Evolutionary conservation across 2,329 filamentous ascomycete genomes (phyloP), one percentile per base, ranked within the genome.

Genomic region (Colletotrichum camelliae): DNA sequence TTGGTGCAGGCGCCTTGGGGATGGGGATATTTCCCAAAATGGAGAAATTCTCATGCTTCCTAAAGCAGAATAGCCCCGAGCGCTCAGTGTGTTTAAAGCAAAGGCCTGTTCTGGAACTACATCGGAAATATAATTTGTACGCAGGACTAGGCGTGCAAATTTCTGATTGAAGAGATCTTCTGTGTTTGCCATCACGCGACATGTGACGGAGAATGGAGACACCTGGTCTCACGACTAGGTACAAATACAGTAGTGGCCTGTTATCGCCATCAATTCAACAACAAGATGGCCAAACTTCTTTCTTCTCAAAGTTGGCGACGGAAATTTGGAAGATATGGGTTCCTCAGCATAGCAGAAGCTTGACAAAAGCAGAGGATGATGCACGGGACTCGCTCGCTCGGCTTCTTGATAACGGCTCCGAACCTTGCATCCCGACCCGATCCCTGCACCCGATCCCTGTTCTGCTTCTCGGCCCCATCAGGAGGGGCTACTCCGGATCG

Each of bases 371-470:
- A 52, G 43, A 48, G 3, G 43, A 35, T 35, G 33, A 13, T 35
- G 13, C 10, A 35, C 33, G 33, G 12, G 12, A 52, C n/a, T 48
- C 5, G 39, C 39, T 52, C 6, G n/a, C n/a, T 52, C 43, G 43
- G n/a, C 43, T 48, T 48, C 43, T 13, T 48, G n/a, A 48, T 2
- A 48, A 13, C 43, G n/a, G 43, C n/a, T 12, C 43, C n/a, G 31
- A 33, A 12, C 31, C 31, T 33, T 48, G 39, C 18, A 29, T 58
- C 15, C 60, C 62, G 39, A 66, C 35, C 62, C 62, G 62, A 66
- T 52, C 62, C 62, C 62, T 66, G 39, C 27, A 48, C 24, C 62
- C 62, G 62, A 66, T 21, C 62, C 62, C 39, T 66, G 62, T n/a
- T 18, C 35, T 15, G 37, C 62, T 66, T 43, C 37, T 48, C 4